Evolutionary conservation across 768 basidiomycete species (phyloP).

Genomic region (Psilocybe cyanescens): DNA sequence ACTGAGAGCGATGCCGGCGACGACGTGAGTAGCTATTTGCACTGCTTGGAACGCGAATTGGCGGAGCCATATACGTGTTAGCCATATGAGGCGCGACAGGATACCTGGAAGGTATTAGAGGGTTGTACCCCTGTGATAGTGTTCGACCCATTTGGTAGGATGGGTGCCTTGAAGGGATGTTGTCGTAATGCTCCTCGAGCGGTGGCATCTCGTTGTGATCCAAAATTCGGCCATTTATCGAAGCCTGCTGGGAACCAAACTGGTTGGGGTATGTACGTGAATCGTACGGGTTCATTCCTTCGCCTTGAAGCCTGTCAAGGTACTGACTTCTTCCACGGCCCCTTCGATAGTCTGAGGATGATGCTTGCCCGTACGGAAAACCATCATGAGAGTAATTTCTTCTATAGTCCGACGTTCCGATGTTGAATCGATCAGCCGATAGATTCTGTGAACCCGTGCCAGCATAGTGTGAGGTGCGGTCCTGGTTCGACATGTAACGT

Average conservation of each 20-base stretch:
- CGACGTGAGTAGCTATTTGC: background rate
- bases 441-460: conserved; percentile 10
- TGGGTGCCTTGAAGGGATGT: background rate
- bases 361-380: background rate
- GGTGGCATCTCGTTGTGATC: conserved; percentile 1
- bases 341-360: background rate
- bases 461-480: conserved; percentile 15
- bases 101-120: background rate
- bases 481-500: conserved; percentile 12
- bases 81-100: background rate
- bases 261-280: background rate
- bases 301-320: background rate
- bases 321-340: background rate
- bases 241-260: background rate
- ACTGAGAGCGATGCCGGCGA: background rate
- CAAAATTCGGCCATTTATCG: background rate
- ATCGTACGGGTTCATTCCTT: background rate
- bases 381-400: background rate
- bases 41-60: background rate
- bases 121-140: background rate
- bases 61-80: background rate
- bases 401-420: background rate
- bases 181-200: conserved; percentile 2
- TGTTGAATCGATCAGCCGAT: conserved; percentile 8
- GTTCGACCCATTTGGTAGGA: background rate